phyloP scores from a whole-genome alignment of 2,329 filamentous ascomycete genomes.

The Cladosporium sphaerospermum region DNA sequence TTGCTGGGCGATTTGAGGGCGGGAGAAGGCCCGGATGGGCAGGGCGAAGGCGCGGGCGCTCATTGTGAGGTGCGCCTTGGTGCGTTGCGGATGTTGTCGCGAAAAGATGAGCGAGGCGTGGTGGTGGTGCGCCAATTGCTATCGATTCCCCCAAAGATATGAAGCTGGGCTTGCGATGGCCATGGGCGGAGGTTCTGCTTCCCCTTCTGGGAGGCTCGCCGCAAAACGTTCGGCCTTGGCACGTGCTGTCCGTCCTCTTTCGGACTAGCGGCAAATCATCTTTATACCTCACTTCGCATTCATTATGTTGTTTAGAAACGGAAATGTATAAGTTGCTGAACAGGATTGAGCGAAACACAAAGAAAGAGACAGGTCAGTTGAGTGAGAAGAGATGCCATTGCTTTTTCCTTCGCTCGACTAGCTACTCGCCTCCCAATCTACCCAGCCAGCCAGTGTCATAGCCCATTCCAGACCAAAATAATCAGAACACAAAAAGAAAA shows the following conservation, averaged over 20 bases:
- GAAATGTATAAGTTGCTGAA: no score
- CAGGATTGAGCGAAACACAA: no score
- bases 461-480: no score
- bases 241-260: no score
- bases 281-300: no score
- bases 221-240: neutral
- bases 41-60: conserved; percentile 20
- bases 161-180: conserved; percentile 2
- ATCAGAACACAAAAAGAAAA: neutral
- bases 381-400: no score
- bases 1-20: conserved; percentile 10
- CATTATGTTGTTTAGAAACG: no score
- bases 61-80: conserved; percentile 16
- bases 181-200: neutral
- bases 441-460: no score
- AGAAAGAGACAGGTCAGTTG: no score
- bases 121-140: neutral
- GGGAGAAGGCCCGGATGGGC: conserved; percentile 21
- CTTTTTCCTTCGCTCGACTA: no score
- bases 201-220: conserved; percentile 1
- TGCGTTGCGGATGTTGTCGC: neutral
- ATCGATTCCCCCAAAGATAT: conserved; percentile 2
- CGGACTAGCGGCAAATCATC: no score
- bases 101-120: neutral
- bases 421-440: no score